These are phyloP conservation scores for Amniculicola lignicola DNA, from an alignment of 495 filamentous ascomycete species.

Conservation along the genomic window DNA sequence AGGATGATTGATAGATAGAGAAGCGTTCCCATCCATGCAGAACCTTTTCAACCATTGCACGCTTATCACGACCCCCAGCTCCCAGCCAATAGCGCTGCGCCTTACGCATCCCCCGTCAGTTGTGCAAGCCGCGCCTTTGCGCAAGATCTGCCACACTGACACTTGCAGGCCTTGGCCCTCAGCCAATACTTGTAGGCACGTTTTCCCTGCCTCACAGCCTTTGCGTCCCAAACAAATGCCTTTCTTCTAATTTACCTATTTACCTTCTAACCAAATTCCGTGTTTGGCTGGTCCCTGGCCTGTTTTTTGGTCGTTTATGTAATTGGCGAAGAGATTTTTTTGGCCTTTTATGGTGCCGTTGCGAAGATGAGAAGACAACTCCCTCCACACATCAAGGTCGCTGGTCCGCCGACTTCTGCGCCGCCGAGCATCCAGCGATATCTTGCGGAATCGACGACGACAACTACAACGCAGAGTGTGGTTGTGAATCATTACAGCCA, in stretches of 20 bases:
- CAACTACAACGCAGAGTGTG: constrained; percentile 1
- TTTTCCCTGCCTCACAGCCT: constrained; percentile 15
- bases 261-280: neutral
- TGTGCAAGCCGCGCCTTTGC: too few relatives aligned
- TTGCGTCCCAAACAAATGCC: neutral
- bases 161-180: constrained; percentile 9
- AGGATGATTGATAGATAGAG: too few relatives aligned
- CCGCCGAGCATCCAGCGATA: constrained; percentile 15
- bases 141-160: too few relatives aligned
- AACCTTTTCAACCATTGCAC: too few relatives aligned
- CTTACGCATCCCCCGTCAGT: too few relatives aligned
- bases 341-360: neutral
- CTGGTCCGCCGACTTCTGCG: constrained; percentile 14
- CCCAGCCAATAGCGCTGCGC: too few relatives aligned
- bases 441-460: too few relatives aligned
- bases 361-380: constrained; percentile 21
- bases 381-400: constrained; percentile 11
- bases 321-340: neutral
- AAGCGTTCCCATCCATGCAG: too few relatives aligned
- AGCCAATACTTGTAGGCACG: constrained; percentile 17
- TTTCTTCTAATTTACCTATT: neutral
- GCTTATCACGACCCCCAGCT: too few relatives aligned
- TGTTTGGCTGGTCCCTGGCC: neutral
- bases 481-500: constrained; percentile 20
- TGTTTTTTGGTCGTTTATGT: neutral